Evolutionary conservation across 2,329 filamentous ascomycete genomes (phyloP).

Genomic region (Fusarium sp.): DNA sequence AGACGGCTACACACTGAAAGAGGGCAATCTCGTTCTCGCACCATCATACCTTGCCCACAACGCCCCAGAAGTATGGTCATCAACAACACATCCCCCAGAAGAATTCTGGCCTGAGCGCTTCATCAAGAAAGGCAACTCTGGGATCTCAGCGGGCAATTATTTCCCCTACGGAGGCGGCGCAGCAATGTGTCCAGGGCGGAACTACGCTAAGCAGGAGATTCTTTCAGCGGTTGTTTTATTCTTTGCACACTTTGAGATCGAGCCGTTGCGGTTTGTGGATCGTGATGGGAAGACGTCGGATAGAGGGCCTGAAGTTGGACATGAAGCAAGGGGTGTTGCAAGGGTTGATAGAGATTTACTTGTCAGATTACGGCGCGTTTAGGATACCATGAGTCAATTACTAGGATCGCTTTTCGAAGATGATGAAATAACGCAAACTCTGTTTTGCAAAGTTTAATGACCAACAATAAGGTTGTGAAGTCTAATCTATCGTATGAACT

Average conservation of each 20-base stretch:
- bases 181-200: conserved; percentile 42
- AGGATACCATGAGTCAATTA: neutral
- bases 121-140: conserved; percentile 21
- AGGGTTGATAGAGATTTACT: conserved; percentile 36
- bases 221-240: conserved; percentile 33
- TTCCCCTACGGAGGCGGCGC: conserved; percentile 43
- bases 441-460: rapidly evolving
- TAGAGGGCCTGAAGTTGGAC: conserved; percentile 36
- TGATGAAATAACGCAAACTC: neutral
- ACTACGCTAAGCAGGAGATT: conserved; percentile 44
- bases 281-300: conserved; percentile 20
- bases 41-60: conserved; percentile 40
- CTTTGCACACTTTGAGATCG: conserved; percentile 33
- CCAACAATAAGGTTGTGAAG: rapidly evolving
- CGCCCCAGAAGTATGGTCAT: conserved; percentile 31
- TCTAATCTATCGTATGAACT: neutral
- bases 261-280: conserved; percentile 27
- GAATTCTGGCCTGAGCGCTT: conserved; percentile 41
- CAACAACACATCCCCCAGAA: conserved; percentile 18
- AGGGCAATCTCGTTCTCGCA: conserved; percentile 37
- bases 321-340: conserved; percentile 39
- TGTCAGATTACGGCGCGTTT: conserved; percentile 26
- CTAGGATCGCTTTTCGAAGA: neutral
- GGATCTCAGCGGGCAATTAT: conserved; percentile 32
- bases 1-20: conserved; percentile 36